Percentiles rank a stretch among this genome's conserved stretches.
These are phyloP conservation scores for Kuraishia piskuri DNA, from an alignment of 805 yeast species.

Conservation along the genomic window DNA sequence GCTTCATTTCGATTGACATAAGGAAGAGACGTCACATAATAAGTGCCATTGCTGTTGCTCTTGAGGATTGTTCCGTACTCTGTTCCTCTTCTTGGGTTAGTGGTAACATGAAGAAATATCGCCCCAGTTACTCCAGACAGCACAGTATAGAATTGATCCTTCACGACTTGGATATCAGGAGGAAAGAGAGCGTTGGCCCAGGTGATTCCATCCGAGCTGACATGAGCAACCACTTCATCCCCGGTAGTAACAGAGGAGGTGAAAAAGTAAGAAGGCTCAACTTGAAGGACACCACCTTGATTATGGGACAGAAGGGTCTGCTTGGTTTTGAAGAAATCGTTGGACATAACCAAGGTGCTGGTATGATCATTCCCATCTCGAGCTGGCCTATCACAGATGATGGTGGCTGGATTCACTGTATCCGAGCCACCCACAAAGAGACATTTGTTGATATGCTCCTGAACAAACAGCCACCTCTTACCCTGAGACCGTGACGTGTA, in stretches of 20 bases:
- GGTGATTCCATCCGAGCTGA: conserved; percentile 60
- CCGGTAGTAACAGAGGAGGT: conserved; percentile 52
- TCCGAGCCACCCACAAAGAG: conserved; percentile 49
- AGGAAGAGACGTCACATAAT: conserved; percentile 58
- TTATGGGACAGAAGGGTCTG: conserved; percentile 36
- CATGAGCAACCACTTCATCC: conserved; percentile 51
- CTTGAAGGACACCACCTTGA: conserved; percentile 62
- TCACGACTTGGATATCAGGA: conserved; percentile 43
- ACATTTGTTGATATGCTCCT: conserved; percentile 53
- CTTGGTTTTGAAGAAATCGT: conserved; percentile 36
- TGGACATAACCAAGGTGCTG: conserved; percentile 34
- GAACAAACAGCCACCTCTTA: conserved; percentile 44
- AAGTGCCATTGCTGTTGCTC: conserved; percentile 83
- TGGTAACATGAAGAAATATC: conserved; percentile 73
- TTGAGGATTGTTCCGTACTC: conserved; percentile 75
- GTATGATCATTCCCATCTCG: conserved; percentile 24
- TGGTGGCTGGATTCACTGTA: conserved; percentile 35
- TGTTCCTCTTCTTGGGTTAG: conserved; percentile 36
- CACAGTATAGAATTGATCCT: conserved; percentile 65
- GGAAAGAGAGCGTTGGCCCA: conserved; percentile 81
- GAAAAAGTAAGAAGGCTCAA: conserved; percentile 52
- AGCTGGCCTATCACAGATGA: conserved; percentile 50
- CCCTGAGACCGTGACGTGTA: conserved; percentile 65
- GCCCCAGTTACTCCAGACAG: conserved; percentile 62
- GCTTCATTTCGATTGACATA: conserved; percentile 60